Evolutionary conservation across 2,329 filamentous ascomycete species (phyloP), one percentile per base, ranked within the genome.

Genomic region (Fusarium hostae): DNA sequence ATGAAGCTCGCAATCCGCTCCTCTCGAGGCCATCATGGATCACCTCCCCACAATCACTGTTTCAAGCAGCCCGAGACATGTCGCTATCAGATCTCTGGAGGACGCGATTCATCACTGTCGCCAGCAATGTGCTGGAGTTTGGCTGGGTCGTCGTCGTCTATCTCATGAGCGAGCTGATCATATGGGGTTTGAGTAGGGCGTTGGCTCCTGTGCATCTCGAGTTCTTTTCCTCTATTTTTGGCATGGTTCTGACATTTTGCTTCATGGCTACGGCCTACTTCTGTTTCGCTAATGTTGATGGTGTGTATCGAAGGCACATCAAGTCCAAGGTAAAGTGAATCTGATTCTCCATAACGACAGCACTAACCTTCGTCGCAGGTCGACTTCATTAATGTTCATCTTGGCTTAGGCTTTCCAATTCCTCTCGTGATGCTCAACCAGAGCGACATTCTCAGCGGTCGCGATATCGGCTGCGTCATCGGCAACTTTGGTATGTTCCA

Each of bases 321-420:
- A 81, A 79, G 64, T 62, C 73, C 40, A 82, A 81, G 76, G 82
- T 83, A 39, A 26, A 67, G 30, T 39, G 11, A 28, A 7, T 13
- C 5, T 18, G 6, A 15, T 3, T n/a, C 20, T 11, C 5, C 8
- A 16, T 9, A 4, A 2, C 12, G 20, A 9, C 13, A 26, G 20
- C 37, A 34, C 48, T 76, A 12, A 75, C 63, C 22, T 32, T 5
- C 15, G 7, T n/a, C 40, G 2, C 54, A 87, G 85, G 80, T 86
- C 26, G 82, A 87, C 51, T 81, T 87, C 13, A 80, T 87, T 58
- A 88, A 88, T 68, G 77, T 81, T 5, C 84, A 88, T 73, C 82
- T 88, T 70, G 85, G 86, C 0, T 74, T 87, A 9, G 86, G 84
- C 6, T 88, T 88, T 69, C 83, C 84, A 0, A 81, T 87, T 5